Base-by-base conservation (phyloP, 352 stramenopile species). In the Globisporangium spinosum region DNA sequence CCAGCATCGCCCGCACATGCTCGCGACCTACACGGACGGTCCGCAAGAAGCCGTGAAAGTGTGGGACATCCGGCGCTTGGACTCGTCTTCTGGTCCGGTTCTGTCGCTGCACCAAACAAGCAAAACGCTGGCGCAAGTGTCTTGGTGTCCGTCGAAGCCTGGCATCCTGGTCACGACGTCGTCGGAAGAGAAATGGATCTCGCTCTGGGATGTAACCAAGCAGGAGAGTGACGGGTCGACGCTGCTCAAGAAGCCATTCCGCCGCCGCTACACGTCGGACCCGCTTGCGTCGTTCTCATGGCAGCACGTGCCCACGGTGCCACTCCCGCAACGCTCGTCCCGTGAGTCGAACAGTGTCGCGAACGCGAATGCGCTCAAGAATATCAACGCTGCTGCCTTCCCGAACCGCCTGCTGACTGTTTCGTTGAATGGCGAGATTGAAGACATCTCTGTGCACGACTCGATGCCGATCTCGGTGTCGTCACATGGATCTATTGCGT, bases 371-470 rank as follows among this genome's bases (percentile, higher is more conserved):
- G 64, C 77, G 17, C 78, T 78, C 23, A 77, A 79, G 8, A 70
- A 82, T 10, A 65, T 85, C 20, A 58, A 77, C 0, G 77, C 80
- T 0, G 82, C 83, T 15, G 86, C 85, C 7, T 94, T 94, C 54
- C 85, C 88, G n/a, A 93, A 96, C 62, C 80, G 86, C 25, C 62
- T 97, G 27, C 68, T 97, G 5, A 91, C 79, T 0, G 85, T 87
- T 0, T 93, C 85, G 8, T 29, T 91, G 15, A 81, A 76, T 17
- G 88, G 87, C 3, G 88, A 91, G 25, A 75, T 95, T n/a, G 88
- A 92, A 65, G 87, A 95, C 62, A 89, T 97, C 47, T 94, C 89
- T 10, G 79, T 95, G 23, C 89, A 97, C 64, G 87, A 96, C 71
- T 89, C 84, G 34, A 89, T 97, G 82, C 89, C 89, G 0, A 73